A percentile compares a stretch with the other conserved stretches of the same genome.
These are phyloP conservation scores for Xanthoconium stramineum DNA, from an alignment of 768 basidiomycete genomes.

Conservation along the genomic window DNA sequence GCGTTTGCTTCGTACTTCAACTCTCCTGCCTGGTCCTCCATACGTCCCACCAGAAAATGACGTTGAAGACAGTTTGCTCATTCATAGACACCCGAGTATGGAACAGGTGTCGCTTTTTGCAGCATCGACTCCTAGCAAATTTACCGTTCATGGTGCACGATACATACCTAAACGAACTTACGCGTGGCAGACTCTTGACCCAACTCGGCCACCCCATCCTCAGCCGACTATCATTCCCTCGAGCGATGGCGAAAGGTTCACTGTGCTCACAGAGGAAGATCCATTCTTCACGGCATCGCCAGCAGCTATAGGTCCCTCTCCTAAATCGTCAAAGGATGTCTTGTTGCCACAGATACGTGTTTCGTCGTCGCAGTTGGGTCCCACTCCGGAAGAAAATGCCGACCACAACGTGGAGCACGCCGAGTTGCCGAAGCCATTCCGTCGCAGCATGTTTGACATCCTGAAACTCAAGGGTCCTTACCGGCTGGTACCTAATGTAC, in stretches of 20 bases:
- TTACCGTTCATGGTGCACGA: slow-evolving; percentile 27
- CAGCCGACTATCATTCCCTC: slow-evolving; percentile 19
- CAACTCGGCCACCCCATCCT: slow-evolving; percentile 1
- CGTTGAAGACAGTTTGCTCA: slow-evolving; percentile 11
- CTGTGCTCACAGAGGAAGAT: slow-evolving; percentile 21
- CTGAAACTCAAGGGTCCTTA: slow-evolving; percentile 14
- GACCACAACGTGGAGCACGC: not conserved
- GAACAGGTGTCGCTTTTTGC: slow-evolving; percentile 26
- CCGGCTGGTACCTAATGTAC: not conserved
- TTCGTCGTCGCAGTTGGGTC: not conserved
- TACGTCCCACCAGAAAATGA: slow-evolving; percentile 23
- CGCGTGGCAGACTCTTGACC: slow-evolving; percentile 8
- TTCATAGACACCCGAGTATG: slow-evolving; percentile 22
- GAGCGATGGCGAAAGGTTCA: slow-evolving; percentile 23
- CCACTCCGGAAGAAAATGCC: not conserved
- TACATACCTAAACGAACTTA: slow-evolving; percentile 17
- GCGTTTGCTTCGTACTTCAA: slow-evolving; percentile 10
- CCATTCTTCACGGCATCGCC: slow-evolving; percentile 18
- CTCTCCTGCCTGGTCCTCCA: slow-evolving; percentile 25
- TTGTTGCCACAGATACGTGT: slow-evolving; percentile 4
- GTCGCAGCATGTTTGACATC: slow-evolving; percentile 22
- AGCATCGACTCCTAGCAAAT: slow-evolving; percentile 28
- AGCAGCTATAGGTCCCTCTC: not conserved
- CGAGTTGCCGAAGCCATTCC: slow-evolving; percentile 14
- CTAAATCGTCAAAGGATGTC: not conserved